Evolutionary conservation across 345 rosid species (phyloP), one percentile per base, ranked within the genome.

Genomic region (Citrus sp.): DNA sequence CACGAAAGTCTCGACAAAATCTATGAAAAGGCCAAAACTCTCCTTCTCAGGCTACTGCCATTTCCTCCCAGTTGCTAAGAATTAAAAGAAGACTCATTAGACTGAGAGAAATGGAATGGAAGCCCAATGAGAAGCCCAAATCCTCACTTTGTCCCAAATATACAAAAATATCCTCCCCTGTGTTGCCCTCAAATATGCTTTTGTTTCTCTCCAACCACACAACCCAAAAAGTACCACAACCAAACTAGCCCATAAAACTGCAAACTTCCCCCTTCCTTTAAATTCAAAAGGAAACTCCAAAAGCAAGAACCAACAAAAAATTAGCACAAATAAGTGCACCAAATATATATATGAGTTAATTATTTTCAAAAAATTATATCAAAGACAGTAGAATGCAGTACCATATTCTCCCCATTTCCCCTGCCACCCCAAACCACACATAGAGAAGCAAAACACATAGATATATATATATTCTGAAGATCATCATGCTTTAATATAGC

Each of bases 381-480:
- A 42, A 75, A 9, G n/a, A 63, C 78, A 42, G 42, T 12, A 46
- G 25, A 38, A 24, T 38, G 24, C 67, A 38, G 27, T 38, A 35
- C 18, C 62, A 21, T 66, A 35, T 66, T 21, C 22, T 25, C 58
- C 27, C 27, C 24, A 19, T 16, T 37, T 58, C 49, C 59, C 14
- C 10, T 19, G 10, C 49, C 42, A 35, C 7, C 49, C 24, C 49
- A 19, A 37, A 9, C 27, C 6, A 65, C 69, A 66, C 16, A 35
- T 19, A 35, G 16, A 35, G 46, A 66, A 66, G 70, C 27, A 62
- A 13, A 67, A 68, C 51, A 67, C 78, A 66, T n/a, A 77, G 28
- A 74, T 22, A 28, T 24, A 22, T 46, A 58, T 37, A 46, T 38
- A n/a, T 61, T 55, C 16, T 16, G 34, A 51, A 27, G 27, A 65